These are phyloP conservation scores for Acer saccharum DNA, from an alignment of 345 rosid species.

Conservation along the genomic window DNA sequence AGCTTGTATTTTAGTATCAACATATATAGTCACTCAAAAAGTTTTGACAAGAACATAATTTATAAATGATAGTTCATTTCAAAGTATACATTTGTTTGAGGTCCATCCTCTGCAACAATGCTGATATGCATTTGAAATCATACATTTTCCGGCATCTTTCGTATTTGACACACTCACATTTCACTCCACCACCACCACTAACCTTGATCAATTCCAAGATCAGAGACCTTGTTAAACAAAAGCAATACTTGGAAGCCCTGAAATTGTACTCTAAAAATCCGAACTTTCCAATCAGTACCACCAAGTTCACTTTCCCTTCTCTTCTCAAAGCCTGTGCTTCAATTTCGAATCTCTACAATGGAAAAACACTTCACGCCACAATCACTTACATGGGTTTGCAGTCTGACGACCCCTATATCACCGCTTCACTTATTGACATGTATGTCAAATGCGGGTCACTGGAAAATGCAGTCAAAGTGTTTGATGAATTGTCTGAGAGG, in stretches of 20 bases:
- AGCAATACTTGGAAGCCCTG: constrained; percentile 49
- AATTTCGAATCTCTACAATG: constrained; percentile 44
- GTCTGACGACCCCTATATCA: constrained; percentile 57
- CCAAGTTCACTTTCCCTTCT: constrained; percentile 63
- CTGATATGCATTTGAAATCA: constrained; percentile 25
- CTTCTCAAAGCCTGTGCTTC: constrained; percentile 68
- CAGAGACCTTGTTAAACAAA: constrained; percentile 44
- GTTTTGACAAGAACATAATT: neutral
- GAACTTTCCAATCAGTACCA: constrained; percentile 33
- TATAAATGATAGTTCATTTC: neutral
- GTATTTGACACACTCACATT: constrained; percentile 9
- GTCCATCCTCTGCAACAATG: neutral
- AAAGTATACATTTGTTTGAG: too few species aligned
- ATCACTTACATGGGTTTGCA: constrained; percentile 45
- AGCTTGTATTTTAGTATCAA: neutral
- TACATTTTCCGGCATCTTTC: constrained; percentile 34
- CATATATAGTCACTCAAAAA: neutral
- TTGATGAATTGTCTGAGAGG: constrained; percentile 51
- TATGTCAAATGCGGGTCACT: constrained; percentile 67
- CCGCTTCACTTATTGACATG: constrained; percentile 63
- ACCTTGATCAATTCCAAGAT: constrained; percentile 40
- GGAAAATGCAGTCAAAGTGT: constrained; percentile 60
- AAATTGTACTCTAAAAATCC: constrained; percentile 42
- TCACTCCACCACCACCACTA: constrained; percentile 14
- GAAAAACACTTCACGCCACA: constrained; percentile 57